Conservation (phyloP, 106 monocot genomes). For the Posidonia australis region DNA sequence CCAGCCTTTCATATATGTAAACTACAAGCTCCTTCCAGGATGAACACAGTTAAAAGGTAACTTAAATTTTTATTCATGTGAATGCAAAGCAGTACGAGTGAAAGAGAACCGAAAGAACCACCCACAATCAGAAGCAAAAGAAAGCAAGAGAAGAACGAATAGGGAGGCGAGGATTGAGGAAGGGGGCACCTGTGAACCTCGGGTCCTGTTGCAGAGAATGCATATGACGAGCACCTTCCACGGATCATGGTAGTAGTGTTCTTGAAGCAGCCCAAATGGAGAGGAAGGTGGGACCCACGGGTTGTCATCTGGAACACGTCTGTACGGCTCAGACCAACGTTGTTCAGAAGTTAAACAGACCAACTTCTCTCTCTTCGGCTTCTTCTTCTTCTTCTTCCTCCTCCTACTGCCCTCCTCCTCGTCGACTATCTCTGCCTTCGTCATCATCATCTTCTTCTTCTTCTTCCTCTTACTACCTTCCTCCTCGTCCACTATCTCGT, state of each 20-base stretch:
- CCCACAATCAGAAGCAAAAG: no score
- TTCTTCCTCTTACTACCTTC: not conserved
- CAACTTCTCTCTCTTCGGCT: not conserved
- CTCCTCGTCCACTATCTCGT: no score
- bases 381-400: not conserved
- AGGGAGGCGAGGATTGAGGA: no score
- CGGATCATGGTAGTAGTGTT: not conserved
- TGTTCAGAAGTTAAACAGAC: not conserved
- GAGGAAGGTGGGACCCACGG: constrained; percentile 7
- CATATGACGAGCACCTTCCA: constrained; percentile 13
- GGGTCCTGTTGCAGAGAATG: constrained; percentile 7
- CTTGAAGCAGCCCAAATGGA: not conserved
- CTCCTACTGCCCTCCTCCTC: not conserved
- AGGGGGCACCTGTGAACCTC: constrained; percentile 5
- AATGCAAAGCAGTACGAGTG: no score
- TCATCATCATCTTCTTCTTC: not conserved
- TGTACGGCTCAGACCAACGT: constrained; percentile 5
- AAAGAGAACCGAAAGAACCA: no score
- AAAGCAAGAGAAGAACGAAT: no score
- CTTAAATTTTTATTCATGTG: no score
- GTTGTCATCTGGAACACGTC: not conserved
- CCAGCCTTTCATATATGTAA: no score
- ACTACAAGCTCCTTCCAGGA: no score
- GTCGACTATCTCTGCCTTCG: not conserved
- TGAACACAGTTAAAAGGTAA: no score